Conservation (phyloP, 345 rosid species). For the Ceriops zippeliana region DNA sequence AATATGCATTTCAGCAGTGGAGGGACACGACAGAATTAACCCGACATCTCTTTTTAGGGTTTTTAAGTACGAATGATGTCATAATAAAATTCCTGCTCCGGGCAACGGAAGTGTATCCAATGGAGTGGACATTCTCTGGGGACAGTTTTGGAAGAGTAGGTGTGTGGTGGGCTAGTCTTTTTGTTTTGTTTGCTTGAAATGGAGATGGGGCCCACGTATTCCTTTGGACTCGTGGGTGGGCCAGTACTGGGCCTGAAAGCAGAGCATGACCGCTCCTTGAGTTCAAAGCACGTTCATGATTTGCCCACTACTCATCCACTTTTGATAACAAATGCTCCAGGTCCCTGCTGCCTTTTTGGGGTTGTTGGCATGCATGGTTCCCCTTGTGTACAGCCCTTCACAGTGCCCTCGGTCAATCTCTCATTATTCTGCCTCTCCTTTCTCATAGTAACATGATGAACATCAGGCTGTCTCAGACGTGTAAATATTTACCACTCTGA, state of each 20-base stretch:
- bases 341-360: not conserved
- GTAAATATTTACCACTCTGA: no score
- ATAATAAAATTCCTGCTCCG: not conserved
- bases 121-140: constrained; percentile 23
- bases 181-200: not conserved
- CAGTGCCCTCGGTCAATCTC: not conserved
- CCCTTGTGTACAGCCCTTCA: no score
- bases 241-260: not conserved
- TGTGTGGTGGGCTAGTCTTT: not conserved
- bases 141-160: not conserved
- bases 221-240: not conserved
- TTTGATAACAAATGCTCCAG: constrained; percentile 31
- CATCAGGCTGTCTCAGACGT: no score
- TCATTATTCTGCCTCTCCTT: not conserved
- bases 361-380: not conserved
- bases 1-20: no score
- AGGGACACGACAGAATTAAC: no score
- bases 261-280: constrained; percentile 17
- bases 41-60: no score
- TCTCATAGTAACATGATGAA: not conserved
- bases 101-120: constrained; percentile 9
- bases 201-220: constrained; percentile 12
- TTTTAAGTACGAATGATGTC: no score
- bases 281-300: constrained; percentile 26
- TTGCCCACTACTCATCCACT: constrained; percentile 34